Percentiles rank a stretch among this genome's conserved stretches.
Conservation (phyloP, 768 basidiomycete species). For the Lepiota venenata region DNA sequence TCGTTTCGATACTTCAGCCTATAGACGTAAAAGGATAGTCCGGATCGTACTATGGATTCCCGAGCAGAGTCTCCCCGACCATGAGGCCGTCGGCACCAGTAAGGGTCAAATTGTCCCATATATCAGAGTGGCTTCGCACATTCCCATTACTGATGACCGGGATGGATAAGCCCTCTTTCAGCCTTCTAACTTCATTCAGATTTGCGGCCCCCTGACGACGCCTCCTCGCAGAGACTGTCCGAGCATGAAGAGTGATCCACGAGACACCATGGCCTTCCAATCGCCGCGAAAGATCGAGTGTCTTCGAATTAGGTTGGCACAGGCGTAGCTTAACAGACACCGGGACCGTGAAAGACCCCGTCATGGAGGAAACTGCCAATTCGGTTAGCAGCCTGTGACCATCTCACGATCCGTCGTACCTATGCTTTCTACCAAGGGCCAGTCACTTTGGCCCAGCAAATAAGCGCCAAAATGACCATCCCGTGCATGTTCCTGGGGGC, state of each 20-base stretch:
- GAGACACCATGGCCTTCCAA: constrained; percentile 66
- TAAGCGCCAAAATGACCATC: constrained; percentile 74
- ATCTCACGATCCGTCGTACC: constrained; percentile 35
- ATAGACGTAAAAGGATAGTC: not conserved
- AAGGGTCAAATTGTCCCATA: constrained; percentile 45
- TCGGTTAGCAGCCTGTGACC: not conserved
- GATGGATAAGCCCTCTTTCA: constrained; percentile 48
- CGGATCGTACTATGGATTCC: constrained; percentile 62
- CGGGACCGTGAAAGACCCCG: constrained; percentile 59
- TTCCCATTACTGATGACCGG: constrained; percentile 81
- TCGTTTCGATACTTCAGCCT: not conserved
- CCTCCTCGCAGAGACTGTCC: constrained; percentile 66
- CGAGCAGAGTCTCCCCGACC: constrained; percentile 76
- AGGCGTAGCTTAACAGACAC: constrained; percentile 62
- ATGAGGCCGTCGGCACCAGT: constrained; percentile 74
- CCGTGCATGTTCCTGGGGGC: constrained; percentile 68
- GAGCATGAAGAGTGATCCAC: constrained; percentile 73
- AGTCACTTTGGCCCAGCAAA: constrained; percentile 68
- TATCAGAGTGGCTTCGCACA: constrained; percentile 57
- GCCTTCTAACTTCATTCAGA: constrained; percentile 50
- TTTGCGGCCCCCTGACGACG: constrained; percentile 73
- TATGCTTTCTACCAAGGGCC: constrained; percentile 63
- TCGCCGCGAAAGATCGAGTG: constrained; percentile 50
- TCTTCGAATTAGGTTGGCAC: constrained; percentile 51
- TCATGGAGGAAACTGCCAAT: constrained; percentile 58